Evolutionary conservation across 2,329 filamentous ascomycete genomes (phyloP).

Genomic region (Zopfia rhizophila): DNA sequence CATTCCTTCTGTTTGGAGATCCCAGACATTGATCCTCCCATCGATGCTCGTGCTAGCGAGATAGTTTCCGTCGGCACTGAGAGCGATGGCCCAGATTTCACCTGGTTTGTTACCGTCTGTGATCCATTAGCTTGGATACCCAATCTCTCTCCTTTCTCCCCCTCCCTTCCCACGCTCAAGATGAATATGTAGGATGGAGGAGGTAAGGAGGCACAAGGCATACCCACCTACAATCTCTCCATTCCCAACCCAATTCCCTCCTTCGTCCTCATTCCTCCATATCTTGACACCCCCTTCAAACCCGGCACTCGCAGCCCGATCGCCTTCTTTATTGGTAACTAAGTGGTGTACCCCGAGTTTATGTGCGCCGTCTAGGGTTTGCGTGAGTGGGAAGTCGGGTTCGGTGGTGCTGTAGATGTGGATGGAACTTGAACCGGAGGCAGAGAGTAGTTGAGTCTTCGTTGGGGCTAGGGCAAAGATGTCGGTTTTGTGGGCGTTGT

Average conservation of each 20-base stretch:
- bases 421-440: constrained; percentile 83
- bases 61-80: constrained; percentile 85
- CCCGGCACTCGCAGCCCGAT: constrained; percentile 81
- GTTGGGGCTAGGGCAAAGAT: constrained; percentile 87
- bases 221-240: constrained; percentile 57
- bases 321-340: constrained; percentile 74
- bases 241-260: constrained; percentile 64
- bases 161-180: constrained; percentile 11
- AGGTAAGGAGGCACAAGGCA: constrained; percentile 28
- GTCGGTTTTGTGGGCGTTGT: constrained; percentile 85
- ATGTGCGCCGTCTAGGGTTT: constrained; percentile 83
- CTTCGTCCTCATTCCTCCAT: constrained; percentile 70
- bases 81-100: constrained; percentile 86
- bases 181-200: constrained; percentile 16
- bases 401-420: constrained; percentile 80
- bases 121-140: constrained; percentile 14
- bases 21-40: constrained; percentile 90
- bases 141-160: neutral
- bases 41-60: constrained; percentile 89
- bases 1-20: constrained; percentile 64
- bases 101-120: constrained; percentile 68
- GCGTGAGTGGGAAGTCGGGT: constrained; percentile 77
- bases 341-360: constrained; percentile 92
- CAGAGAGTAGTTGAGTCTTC: constrained; percentile 77
- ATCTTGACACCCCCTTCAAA: constrained; percentile 90